Percentiles rank a stretch among this genome's conserved stretches.
Evolutionary conservation across 2,329 filamentous ascomycete genomes (phyloP).

Genomic region (Apiospora kogelbergensis): DNA sequence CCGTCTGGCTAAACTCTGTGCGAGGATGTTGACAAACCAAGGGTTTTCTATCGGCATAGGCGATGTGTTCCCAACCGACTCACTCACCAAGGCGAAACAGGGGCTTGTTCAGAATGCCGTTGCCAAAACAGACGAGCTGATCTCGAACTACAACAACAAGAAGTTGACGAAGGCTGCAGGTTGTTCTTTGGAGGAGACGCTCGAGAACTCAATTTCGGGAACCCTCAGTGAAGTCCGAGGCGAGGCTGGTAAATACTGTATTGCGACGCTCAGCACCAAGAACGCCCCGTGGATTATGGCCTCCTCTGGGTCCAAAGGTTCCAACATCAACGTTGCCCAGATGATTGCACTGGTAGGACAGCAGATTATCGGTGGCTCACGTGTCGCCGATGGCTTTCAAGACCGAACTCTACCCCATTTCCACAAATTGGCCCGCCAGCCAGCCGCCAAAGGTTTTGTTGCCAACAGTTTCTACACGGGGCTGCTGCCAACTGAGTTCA

Average conservation of each 20-base stretch:
- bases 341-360: slow-evolving; percentile 98
- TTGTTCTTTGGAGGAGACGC: slow-evolving; percentile 86
- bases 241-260: slow-evolving; percentile 87
- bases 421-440: slow-evolving; percentile 85
- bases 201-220: slow-evolving; percentile 88
- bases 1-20: slow-evolving; percentile 84
- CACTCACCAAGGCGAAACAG: slow-evolving; percentile 71
- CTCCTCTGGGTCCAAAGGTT: slow-evolving; percentile 94
- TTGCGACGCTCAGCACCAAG: slow-evolving; percentile 82
- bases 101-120: slow-evolving; percentile 77
- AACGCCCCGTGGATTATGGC: slow-evolving; percentile 97
- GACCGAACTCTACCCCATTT: slow-evolving; percentile 95
- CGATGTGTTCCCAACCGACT: slow-evolving; percentile 82
- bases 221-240: slow-evolving; percentile 91
- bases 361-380: slow-evolving; percentile 92
- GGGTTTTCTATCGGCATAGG: slow-evolving; percentile 96
- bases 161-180: slow-evolving; percentile 84
- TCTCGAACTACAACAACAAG: slow-evolving; percentile 75
- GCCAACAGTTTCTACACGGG: slow-evolving; percentile 97
- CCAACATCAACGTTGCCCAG: slow-evolving; percentile 96
- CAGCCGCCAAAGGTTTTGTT: slow-evolving; percentile 96
- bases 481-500: slow-evolving; percentile 84
- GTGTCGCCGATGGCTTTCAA: slow-evolving; percentile 94
- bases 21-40: slow-evolving; percentile 81
- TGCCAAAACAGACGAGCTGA: slow-evolving; percentile 77